Percentiles rank a stretch among this genome's conserved stretches.
phyloP scores from a whole-genome alignment of 2,329 filamentous ascomycete genomes.

The Paracamarosporium sp. region DNA sequence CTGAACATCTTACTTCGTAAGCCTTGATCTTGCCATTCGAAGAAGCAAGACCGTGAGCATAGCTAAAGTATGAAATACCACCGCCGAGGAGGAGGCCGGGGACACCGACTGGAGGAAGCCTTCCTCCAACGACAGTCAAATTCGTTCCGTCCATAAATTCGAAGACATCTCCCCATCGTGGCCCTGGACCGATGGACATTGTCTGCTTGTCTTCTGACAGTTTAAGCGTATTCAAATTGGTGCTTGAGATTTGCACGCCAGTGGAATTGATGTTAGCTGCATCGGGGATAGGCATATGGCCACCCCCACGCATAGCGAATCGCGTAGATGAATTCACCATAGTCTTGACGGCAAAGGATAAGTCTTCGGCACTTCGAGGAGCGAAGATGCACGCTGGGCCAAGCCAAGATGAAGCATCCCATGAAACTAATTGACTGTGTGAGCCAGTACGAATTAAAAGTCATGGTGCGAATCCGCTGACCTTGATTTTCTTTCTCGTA shows the following conservation, averaged over 20 bases:
- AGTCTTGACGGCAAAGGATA: conserved; percentile 23
- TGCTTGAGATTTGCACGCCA: conserved; percentile 24
- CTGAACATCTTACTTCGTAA: conserved; percentile 3
- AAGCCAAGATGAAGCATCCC: conserved; percentile 16
- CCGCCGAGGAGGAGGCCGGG: conserved; percentile 36
- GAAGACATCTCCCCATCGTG: conserved; percentile 38
- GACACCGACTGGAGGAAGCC: conserved; percentile 34
- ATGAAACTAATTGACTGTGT: no score
- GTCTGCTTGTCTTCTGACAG: conserved; percentile 30
- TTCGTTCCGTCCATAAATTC: conserved; percentile 25
- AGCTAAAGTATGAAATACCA: conserved; percentile 23
- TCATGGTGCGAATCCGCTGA: no score
- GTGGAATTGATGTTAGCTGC: conserved; percentile 25
- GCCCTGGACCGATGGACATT: conserved; percentile 34
- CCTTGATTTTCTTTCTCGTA: no score
- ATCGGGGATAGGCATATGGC: conserved; percentile 31
- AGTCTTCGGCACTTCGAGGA: conserved; percentile 17
- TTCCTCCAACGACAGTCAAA: conserved; percentile 31
- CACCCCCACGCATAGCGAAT: conserved; percentile 30
- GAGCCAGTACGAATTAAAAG: no score
- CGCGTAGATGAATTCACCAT: conserved; percentile 17
- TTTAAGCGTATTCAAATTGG: conserved; percentile 27
- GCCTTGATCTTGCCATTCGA: conserved; percentile 19
- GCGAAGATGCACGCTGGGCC: conserved; percentile 26
- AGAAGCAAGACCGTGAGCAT: conserved; percentile 17